Evolutionary conservation across 2,329 filamentous ascomycete species (phyloP).

Genomic region (Fusarium pilosicola): DNA sequence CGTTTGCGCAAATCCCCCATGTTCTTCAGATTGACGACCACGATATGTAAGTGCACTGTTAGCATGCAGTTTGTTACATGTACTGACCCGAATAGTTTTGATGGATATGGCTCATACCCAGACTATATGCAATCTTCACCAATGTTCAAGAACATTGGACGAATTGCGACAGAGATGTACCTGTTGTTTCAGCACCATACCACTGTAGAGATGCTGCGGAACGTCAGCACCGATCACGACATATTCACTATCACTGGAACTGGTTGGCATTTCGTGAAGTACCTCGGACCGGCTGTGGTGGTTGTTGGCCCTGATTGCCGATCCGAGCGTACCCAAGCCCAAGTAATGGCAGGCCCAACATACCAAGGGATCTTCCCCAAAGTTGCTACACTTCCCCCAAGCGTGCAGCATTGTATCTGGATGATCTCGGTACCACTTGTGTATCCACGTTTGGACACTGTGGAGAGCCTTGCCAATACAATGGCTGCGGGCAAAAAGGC

Average conservation of each 20-base stretch:
- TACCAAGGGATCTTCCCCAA: slow-evolving; percentile 98
- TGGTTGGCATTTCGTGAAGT: slow-evolving; percentile 99
- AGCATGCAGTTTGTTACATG: neutral
- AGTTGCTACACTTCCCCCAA: slow-evolving; percentile 87
- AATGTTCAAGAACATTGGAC: slow-evolving; percentile 97
- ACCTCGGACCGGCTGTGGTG: slow-evolving; percentile 88
- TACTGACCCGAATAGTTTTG: slow-evolving; percentile 70
- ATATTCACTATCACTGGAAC: slow-evolving; percentile 97
- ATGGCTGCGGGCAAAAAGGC: slow-evolving; percentile 96
- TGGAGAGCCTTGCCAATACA: slow-evolving; percentile 90
- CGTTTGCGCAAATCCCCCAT: slow-evolving; percentile 97
- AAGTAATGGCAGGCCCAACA: slow-evolving; percentile 94
- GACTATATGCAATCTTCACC: slow-evolving; percentile 98
- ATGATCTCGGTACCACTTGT: slow-evolving; percentile 92
- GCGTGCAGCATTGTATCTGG: slow-evolving; percentile 96
- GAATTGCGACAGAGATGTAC: slow-evolving; percentile 97
- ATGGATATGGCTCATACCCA: slow-evolving; percentile 96
- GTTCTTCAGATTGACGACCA: slow-evolving; percentile 94
- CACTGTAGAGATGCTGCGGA: slow-evolving; percentile 90
- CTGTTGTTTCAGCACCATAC: slow-evolving; percentile 98
- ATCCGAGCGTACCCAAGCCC: slow-evolving; percentile 87
- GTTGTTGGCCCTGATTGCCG: slow-evolving; percentile 91
- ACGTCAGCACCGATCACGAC: slow-evolving; percentile 87
- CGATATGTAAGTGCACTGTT: slow-evolving; percentile 80
- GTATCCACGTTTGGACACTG: slow-evolving; percentile 90